A percentile compares a stretch with the other conserved stretches of the same genome.
Conservation (phyloP, 23 red algal genomes). For the Gracilaria domingensis region DNA sequence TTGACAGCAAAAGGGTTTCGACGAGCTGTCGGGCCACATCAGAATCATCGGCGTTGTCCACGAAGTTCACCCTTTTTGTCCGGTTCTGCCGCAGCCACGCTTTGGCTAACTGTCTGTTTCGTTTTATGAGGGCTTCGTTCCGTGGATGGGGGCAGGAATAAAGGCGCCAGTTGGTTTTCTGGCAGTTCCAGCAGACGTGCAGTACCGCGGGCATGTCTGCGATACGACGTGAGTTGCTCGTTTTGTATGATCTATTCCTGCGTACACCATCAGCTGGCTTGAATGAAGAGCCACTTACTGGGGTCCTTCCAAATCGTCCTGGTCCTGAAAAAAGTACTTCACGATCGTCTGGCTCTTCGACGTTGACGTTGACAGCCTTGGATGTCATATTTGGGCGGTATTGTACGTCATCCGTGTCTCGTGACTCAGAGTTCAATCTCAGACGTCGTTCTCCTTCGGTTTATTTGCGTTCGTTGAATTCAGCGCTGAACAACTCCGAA, state of each 20-base stretch:
- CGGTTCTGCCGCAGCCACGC: constrained; percentile 10
- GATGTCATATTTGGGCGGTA: neutral
- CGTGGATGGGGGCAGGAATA: neutral
- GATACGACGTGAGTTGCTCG: neutral
- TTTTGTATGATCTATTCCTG: neutral
- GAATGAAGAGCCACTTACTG: neutral
- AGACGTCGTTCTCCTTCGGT: neutral
- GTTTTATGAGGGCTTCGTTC: neutral
- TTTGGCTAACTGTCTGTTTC: neutral
- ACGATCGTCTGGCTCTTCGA: neutral
- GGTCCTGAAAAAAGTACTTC: neutral
- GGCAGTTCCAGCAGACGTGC: neutral
- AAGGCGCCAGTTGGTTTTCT: neutral
- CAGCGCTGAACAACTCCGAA: neutral
- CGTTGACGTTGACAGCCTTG: neutral
- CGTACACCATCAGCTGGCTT: neutral
- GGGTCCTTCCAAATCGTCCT: neutral
- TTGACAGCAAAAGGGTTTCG: neutral
- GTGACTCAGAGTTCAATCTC: neutral
- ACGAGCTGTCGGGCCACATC: neutral
- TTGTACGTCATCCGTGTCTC: neutral
- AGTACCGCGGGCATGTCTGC: neutral
- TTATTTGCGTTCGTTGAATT: too few relatives aligned
- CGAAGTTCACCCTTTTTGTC: neutral
- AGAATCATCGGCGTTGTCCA: neutral